phyloP scores from a whole-genome alignment of 1,284 basidiomycete genomes.

The Agroathelia rolfsii region DNA sequence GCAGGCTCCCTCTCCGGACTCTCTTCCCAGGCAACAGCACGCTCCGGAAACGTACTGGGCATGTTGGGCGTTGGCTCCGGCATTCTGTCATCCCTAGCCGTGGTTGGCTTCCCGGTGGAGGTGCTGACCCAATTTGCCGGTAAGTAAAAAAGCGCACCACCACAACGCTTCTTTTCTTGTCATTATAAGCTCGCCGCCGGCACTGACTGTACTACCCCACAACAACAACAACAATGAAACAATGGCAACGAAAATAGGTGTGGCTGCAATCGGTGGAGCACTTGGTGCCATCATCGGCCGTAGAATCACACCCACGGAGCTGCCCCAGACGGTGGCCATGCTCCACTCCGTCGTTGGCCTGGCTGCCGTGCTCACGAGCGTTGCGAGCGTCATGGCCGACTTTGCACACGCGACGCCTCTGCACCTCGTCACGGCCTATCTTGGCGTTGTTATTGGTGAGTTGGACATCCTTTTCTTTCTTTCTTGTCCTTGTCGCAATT shows the following conservation, averaged over 20 bases:
- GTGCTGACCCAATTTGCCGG: slow-evolving; percentile 71
- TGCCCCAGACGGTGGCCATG: slow-evolving; percentile 72
- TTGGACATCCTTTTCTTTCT: slow-evolving; percentile 14
- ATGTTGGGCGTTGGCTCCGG: slow-evolving; percentile 76
- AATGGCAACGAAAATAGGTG: too few species aligned
- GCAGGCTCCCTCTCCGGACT: slow-evolving; percentile 68
- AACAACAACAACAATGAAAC: too few species aligned
- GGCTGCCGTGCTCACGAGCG: slow-evolving; percentile 76
- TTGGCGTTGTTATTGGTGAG: slow-evolving; percentile 73
- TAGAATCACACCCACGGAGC: slow-evolving; percentile 74
- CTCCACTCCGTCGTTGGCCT: slow-evolving; percentile 78
- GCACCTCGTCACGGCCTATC: slow-evolving; percentile 73
- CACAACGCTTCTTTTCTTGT: too few species aligned
- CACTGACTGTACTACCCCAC: too few species aligned
- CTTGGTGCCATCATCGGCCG: slow-evolving; percentile 66
- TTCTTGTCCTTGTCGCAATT: background rate
- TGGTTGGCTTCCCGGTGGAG: slow-evolving; percentile 70
- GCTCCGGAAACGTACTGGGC: slow-evolving; percentile 76
- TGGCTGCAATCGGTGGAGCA: slow-evolving; percentile 60
- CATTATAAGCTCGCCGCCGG: too few species aligned
- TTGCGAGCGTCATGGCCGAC: slow-evolving; percentile 67
- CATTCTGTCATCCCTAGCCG: slow-evolving; percentile 67
- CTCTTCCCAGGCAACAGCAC: slow-evolving; percentile 66
- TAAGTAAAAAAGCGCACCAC: too few species aligned
- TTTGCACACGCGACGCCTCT: slow-evolving; percentile 54